Conservation (phyloP, 805 yeast genomes). For the Starmerella bombicola region DNA sequence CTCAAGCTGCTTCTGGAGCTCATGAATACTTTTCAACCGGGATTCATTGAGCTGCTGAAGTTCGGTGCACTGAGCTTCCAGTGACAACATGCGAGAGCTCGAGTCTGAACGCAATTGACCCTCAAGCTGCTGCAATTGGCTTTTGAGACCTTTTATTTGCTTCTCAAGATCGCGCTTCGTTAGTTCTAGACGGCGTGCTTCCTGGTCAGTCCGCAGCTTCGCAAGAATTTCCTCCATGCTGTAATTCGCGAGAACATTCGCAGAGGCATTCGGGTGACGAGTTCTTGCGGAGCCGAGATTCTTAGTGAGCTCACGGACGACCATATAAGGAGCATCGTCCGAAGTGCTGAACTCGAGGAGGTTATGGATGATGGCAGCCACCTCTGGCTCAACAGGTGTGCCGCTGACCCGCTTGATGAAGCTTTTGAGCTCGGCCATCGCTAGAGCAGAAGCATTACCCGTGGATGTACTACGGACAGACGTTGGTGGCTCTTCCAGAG, state of each 20-base stretch:
- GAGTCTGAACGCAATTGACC: slow-evolving; percentile 63
- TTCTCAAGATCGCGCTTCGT: slow-evolving; percentile 44
- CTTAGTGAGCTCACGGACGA: slow-evolving; percentile 51
- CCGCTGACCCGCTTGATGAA: slow-evolving; percentile 47
- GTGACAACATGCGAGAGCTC: slow-evolving; percentile 51
- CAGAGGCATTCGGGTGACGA: slow-evolving; percentile 37
- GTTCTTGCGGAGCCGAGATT: slow-evolving; percentile 31
- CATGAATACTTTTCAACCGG: slow-evolving; percentile 50
- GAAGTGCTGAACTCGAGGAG: slow-evolving; percentile 36
- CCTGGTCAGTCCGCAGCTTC: slow-evolving; percentile 71
- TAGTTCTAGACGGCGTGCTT: slow-evolving; percentile 57
- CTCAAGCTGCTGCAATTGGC: slow-evolving; percentile 51
- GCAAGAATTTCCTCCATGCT: slow-evolving; percentile 64
- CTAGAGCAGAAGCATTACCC: slow-evolving; percentile 27
- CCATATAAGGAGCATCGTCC: slow-evolving; percentile 40
- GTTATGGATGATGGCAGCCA: slow-evolving; percentile 36
- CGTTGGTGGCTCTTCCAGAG: background rate
- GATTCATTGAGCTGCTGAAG: slow-evolving; percentile 46
- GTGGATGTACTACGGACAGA: background rate
- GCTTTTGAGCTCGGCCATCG: slow-evolving; percentile 36
- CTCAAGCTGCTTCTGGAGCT: slow-evolving; percentile 47
- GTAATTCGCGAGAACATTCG: slow-evolving; percentile 41
- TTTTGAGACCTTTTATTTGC: slow-evolving; percentile 44
- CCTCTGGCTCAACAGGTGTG: slow-evolving; percentile 30
- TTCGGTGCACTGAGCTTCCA: slow-evolving; percentile 51